Base-by-base conservation (phyloP, 2,329 filamentous ascomycete species). In the Sporothrix humicola region DNA sequence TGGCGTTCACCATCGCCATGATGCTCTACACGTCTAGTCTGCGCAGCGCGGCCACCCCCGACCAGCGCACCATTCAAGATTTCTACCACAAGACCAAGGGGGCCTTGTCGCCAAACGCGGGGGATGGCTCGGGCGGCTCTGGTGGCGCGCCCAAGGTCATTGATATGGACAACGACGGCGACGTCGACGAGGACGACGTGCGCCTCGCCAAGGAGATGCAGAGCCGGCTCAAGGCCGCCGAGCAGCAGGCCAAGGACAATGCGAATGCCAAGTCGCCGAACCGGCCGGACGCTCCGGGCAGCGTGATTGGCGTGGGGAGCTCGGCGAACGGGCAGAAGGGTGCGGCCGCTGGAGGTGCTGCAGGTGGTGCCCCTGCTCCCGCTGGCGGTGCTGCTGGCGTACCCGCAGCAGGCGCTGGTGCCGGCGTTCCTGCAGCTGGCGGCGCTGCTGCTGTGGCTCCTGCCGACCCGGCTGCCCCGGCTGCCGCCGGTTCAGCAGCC, bases 11-110 rank as follows among this genome's bases (percentile, higher is more conserved):
- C 74, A 82, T 95, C 77, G 86, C 91, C 63, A 83, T 92, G 72
- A 84, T 97, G 77, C 94, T 95, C 84, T 91, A 93, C 80, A 91
- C 91, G 23, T 87, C 87, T n/a, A 86, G 86, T 68, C 83, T 88
- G 71, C 85, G 87, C 73, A 83, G 87, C 69, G 84, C 85, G 48
- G 81, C 83, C 75, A 84, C 84, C 66, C 85, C 82, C 59, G 85
- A 87, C 77, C 73, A 75, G 74, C 75, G 73, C 15, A 76, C 82
- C 50, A 78, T 85, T 1, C 83, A 85, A 59, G 88, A 88, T 78
- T 91, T 91, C 77, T 90, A 90, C 82, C 83, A 85, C 75, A 88
- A 87, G 81, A 91, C 89, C 37, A 84, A 87, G 77, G 82, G 86
- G 73, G 89, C 87, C 9, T 81, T 91, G 78, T 37, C 59, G 46